Base-by-base conservation (phyloP, 2,329 filamentous ascomycete species). In the Pseudophaeomoniella oleicola region DNA sequence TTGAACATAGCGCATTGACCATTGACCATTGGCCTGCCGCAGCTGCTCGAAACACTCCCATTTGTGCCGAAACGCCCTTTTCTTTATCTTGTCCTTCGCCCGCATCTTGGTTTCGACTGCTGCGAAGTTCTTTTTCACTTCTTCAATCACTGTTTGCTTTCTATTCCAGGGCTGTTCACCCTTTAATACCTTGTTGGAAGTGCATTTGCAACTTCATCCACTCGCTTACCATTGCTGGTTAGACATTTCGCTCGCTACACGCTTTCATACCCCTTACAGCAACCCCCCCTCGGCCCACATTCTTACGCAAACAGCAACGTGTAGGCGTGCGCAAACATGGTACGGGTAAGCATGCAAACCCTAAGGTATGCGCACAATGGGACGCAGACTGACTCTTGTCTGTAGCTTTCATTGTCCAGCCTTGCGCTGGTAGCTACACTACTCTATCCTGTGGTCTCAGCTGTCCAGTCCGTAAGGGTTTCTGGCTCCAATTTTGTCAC, bases 401-500 rank as follows among this genome's bases (percentile, higher is more conserved):
- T 27, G 9, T 27, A 27, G 22, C 22, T 27, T 9, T n/a, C n/a
- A n/a, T n/a, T 27, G 6, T n/a, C 22, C n/a, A 27, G 22, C 22
- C 22, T 27, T 27, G 22, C 22, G 22, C 22, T 27, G 22, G 22
- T n/a, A 9, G 22, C 22, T 9, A 9, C 22, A 19, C 50, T 58
- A 37, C 53, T 65, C 38, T 53, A 63, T 30, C 55, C 61, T 46
- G 55, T 67, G 45, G 64, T 61, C 29, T 50, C 58, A 14, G 71
- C 72, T 17, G 67, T 76, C 32, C 66, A 67, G 37, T 65, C 72
- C 4, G 59, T 78, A 38, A 63, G 66, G 39, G 66, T 77, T 36
- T 52, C 66, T 38, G 71, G 72, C 40, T 68, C 71, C 53, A 67
- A 78, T 51, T 77, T 78, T 54, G 63, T 78, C 46, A 69, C 76